Base-by-base conservation (phyloP, 2,329 filamentous ascomycete genomes). In the Didymella keratinophila region DNA sequence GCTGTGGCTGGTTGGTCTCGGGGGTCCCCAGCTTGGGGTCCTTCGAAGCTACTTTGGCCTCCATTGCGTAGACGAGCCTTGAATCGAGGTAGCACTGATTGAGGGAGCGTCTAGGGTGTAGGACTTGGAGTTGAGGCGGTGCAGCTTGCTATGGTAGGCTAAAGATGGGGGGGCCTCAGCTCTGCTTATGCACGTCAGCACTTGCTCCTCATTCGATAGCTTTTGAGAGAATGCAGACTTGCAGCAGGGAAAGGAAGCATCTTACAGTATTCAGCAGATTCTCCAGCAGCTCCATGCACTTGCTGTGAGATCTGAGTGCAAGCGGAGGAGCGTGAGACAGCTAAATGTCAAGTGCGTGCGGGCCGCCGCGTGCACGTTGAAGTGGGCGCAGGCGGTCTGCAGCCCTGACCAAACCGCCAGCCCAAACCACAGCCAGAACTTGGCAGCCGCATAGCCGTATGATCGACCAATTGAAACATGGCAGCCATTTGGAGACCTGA, bases 21-120 rank as follows among this genome's bases (percentile, higher is more conserved):
- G 72, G 73, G 14, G 65, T 64, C 18, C 71, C 73, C 41, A 76
- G 58, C 65, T 76, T 76, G 44, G 47, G 59, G 60, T 76, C 72
- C 47, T 65, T 63, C 43, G 56, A 34, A 41, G 62, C 52, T 58
- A 65, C 56, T 47, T 66, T 65, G 54, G 58, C 49, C 45, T 64
- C 51, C 63, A 69, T 69, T 28, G 51, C 28, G 55, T 3, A 28
- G 18, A 21, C 21, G 14, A 18, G 21, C 39, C 11, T 39, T 8
- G 14, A 20, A 25, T 32, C 16, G 44, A 25, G 16, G 10, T 11
- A 21, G 43, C 16, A 23, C 16, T 12, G 2, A n/a, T 41, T 9
- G 20, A 16, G 7, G 1, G 6, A 20, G 28, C 12, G 25, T 39
- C 32, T 11, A 37, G 52, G 36, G 14, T 16, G 36, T 37, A 52